Conservation (phyloP, 495 filamentous ascomycete genomes). For the Penicillium paradoxum region DNA sequence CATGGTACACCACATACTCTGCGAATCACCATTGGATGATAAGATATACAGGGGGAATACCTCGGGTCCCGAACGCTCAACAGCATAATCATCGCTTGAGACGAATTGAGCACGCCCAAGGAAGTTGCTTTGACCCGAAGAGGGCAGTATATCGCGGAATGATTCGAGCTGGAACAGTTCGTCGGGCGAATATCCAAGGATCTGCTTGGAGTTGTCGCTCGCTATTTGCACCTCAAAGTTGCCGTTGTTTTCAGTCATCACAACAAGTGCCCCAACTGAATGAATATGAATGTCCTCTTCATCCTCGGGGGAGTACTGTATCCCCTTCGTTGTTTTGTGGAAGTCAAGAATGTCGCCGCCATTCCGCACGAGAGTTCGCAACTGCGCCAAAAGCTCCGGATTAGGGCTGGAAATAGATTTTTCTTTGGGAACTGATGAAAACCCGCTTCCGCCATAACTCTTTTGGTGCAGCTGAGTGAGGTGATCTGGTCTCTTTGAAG, state of each 20-base stretch:
- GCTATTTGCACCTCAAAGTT: slow-evolving; percentile 63
- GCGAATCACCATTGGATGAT: slow-evolving; percentile 37
- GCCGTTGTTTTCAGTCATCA: slow-evolving; percentile 55
- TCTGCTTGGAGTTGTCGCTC: slow-evolving; percentile 72
- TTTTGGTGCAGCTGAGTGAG: slow-evolving; percentile 7
- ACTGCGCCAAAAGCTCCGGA: neutral
- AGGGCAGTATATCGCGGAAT: slow-evolving; percentile 68
- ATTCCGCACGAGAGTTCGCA: slow-evolving; percentile 5
- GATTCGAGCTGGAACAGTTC: slow-evolving; percentile 68
- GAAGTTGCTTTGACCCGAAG: slow-evolving; percentile 69
- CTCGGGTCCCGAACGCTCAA: slow-evolving; percentile 67
- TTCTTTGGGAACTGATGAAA: neutral
- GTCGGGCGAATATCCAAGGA: slow-evolving; percentile 71
- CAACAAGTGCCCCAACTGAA: slow-evolving; percentile 70
- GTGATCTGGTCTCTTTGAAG: neutral
- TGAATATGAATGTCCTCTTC: slow-evolving; percentile 52
- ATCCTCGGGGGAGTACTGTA: slow-evolving; percentile 14
- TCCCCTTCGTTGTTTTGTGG: neutral
- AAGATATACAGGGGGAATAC: slow-evolving; percentile 70
- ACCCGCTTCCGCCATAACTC: neutral
- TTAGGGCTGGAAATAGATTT: neutral
- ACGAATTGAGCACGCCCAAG: slow-evolving; percentile 75
- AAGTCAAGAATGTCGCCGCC: slow-evolving; percentile 8
- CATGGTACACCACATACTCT: slow-evolving; percentile 81
- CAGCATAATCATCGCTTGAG: slow-evolving; percentile 57